phyloP scores from a whole-genome alignment of 805 yeast species.

The Yamadazyma sp. region DNA sequence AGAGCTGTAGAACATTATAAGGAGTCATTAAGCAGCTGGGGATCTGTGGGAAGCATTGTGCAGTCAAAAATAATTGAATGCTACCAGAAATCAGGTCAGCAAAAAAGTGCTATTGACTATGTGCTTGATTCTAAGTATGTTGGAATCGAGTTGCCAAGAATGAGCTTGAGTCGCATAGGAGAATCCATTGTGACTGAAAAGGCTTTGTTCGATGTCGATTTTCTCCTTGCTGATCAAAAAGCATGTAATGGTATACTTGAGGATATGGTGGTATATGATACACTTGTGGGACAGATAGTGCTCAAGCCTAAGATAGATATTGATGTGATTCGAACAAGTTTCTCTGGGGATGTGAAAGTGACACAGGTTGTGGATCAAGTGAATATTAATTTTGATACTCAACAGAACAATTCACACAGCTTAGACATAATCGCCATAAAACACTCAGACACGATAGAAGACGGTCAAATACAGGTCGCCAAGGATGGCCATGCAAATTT shows the following conservation, averaged over 20 bases:
- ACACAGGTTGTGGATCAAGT: not conserved
- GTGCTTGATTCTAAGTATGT: too few relatives aligned
- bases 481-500: constrained; percentile 2
- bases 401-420: not conserved
- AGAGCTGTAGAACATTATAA: constrained; percentile 20
- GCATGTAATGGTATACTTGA: constrained; percentile 8
- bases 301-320: constrained; percentile 13
- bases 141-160: too few relatives aligned
- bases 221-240: constrained; percentile 18
- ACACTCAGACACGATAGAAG: not conserved
- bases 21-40: constrained; percentile 8
- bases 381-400: not conserved
- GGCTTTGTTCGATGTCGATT: constrained; percentile 18
- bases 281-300: constrained; percentile 19
- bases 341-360: not conserved
- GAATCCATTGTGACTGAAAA: not conserved
- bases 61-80: constrained; percentile 6
- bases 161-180: too few relatives aligned
- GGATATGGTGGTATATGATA: constrained; percentile 13
- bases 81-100: constrained; percentile 3
- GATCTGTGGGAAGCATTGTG: constrained; percentile 5
- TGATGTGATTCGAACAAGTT: not conserved
- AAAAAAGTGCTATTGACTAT: not conserved
- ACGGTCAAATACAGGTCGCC: not conserved
- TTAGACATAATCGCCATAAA: not conserved